Evolutionary conservation across 2,329 filamentous ascomycete species (phyloP).

Genomic region (Penicillium frequentans): DNA sequence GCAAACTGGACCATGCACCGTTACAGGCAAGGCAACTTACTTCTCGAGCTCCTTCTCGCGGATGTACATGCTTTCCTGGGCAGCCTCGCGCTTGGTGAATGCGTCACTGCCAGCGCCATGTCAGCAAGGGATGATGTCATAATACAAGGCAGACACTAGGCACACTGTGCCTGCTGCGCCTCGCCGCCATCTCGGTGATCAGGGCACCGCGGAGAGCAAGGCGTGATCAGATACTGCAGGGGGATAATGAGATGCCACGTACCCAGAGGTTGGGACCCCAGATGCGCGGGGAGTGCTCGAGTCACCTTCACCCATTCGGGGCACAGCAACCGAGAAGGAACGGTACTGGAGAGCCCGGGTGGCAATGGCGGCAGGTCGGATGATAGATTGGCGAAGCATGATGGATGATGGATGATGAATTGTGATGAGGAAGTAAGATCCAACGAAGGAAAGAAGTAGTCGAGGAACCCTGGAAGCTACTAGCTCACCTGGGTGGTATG

Average conservation of each 20-base stretch:
- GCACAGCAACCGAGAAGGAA: constrained; percentile 64
- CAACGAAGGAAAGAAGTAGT: neutral
- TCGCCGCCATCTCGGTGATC: neutral
- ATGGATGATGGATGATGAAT: constrained; percentile 50
- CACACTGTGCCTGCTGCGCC: neutral
- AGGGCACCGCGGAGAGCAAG: neutral
- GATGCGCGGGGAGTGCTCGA: constrained; percentile 54
- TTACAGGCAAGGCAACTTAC: constrained; percentile 38
- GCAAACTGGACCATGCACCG: neutral
- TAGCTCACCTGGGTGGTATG: constrained; percentile 6
- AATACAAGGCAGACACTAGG: constrained; percentile 3
- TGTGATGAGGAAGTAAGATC: neutral
- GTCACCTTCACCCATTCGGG: constrained; percentile 69
- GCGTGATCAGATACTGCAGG: neutral
- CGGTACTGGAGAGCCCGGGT: constrained; percentile 50
- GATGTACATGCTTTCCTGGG: constrained; percentile 82
- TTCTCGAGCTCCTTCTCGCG: constrained; percentile 86
- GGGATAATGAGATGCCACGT: constrained; percentile 18
- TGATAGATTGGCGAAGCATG: constrained; percentile 69
- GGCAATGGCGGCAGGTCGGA: constrained; percentile 58
- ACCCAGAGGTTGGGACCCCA: constrained; percentile 33
- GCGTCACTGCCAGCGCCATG: constrained; percentile 64
- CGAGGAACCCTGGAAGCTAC: constrained; percentile 1
- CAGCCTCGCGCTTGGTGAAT: constrained; percentile 89
- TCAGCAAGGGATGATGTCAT: constrained; percentile 24